These are phyloP conservation scores for Mallotus nudiflorus DNA, from an alignment of 345 rosid species.

Conservation along the genomic window DNA sequence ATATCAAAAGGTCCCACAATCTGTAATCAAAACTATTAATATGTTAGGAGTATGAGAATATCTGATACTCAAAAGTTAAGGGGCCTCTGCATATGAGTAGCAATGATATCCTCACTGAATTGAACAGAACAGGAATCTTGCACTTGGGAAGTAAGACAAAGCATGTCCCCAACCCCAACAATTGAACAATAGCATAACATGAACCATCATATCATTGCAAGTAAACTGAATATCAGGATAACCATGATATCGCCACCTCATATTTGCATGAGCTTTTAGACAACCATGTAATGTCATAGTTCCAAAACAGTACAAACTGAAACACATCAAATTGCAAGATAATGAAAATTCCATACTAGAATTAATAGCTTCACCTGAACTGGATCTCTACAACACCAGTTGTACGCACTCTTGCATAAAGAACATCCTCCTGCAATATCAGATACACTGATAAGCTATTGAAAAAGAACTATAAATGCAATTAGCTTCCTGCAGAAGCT, in stretches of 20 bases:
- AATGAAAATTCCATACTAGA: background rate
- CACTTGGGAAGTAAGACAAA: background rate
- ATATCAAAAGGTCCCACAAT: background rate
- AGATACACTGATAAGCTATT: slow-evolving; percentile 9
- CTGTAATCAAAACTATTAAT: background rate
- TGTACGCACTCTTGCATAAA: slow-evolving; percentile 94
- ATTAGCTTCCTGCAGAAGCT: background rate
- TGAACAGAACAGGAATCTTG: no score
- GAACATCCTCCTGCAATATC: slow-evolving; percentile 79
- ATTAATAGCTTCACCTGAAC: slow-evolving; percentile 67
- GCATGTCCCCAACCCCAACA: background rate
- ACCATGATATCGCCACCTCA: no score
- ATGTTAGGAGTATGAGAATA: background rate
- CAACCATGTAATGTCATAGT: no score
- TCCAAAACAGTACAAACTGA: background rate
- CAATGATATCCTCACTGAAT: no score
- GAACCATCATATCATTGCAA: background rate
- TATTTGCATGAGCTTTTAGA: no score
- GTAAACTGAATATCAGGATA: no score
- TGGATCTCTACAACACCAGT: slow-evolving; percentile 98
- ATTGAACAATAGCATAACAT: background rate
- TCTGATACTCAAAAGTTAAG: background rate
- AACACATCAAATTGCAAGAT: background rate
- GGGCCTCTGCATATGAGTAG: background rate
- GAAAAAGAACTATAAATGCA: slow-evolving; percentile 4